Conservation (phyloP, 2,329 filamentous ascomycete genomes). For the Colletotrichum tanaceti region DNA sequence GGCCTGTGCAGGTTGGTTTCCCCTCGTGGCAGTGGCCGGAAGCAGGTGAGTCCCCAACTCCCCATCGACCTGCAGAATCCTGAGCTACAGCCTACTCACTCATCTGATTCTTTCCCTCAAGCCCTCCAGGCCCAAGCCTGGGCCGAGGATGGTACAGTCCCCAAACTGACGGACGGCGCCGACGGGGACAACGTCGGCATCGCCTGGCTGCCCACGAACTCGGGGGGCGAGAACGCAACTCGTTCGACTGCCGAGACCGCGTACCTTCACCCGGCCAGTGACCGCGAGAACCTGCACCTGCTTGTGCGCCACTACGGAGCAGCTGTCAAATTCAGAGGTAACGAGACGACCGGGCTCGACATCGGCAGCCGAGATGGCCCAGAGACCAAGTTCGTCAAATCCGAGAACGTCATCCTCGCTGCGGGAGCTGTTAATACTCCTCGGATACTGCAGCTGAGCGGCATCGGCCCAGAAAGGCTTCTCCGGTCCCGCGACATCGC, state of each 20-base stretch:
- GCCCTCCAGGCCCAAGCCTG: conserved; percentile 39
- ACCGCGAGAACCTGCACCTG: conserved; percentile 42
- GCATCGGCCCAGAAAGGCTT: conserved; percentile 60
- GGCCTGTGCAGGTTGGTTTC: conserved; percentile 44
- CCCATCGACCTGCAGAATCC: neutral
- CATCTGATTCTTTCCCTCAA: neutral
- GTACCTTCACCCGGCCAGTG: conserved; percentile 41
- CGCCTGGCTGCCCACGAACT: conserved; percentile 43
- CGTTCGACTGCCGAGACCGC: conserved; percentile 43
- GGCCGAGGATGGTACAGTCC: conserved; percentile 39
- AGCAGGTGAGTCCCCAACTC: conserved; percentile 35
- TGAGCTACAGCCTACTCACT: too few species aligned
- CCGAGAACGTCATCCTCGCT: conserved; percentile 48
- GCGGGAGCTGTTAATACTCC: conserved; percentile 66
- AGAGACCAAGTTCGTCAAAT: conserved; percentile 22
- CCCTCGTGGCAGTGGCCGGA: conserved; percentile 45
- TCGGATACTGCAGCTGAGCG: conserved; percentile 67
- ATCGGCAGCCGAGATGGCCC: conserved; percentile 36
- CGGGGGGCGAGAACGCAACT: conserved; percentile 40
- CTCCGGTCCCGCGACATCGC: conserved; percentile 58
- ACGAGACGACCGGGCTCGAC: conserved; percentile 50
- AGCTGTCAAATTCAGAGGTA: conserved; percentile 46
- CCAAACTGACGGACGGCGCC: conserved; percentile 42
- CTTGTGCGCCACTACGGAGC: conserved; percentile 44
- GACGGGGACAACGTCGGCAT: conserved; percentile 44